Conservation (phyloP, 768 basidiomycete species). For the Russula compacta region DNA sequence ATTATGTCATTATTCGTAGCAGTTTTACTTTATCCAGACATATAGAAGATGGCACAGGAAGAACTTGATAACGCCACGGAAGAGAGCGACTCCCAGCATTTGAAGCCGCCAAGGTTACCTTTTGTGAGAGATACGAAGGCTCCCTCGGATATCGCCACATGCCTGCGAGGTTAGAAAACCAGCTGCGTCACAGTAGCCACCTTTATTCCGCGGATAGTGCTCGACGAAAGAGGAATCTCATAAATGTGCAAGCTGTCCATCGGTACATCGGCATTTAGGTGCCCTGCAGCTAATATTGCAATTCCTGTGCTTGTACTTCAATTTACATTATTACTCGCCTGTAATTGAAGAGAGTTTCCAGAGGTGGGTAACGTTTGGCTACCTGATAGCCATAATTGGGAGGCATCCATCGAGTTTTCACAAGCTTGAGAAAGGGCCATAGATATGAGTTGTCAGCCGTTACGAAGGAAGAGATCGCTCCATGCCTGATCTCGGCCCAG, state of each 20-base stretch:
- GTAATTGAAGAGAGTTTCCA: conserved; percentile 2
- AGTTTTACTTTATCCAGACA: neutral
- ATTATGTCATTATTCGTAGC: neutral
- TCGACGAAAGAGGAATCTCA: too few relatives aligned
- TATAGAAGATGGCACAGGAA: neutral
- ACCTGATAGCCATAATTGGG: neutral
- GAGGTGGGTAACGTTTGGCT: neutral
- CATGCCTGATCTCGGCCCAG: neutral
- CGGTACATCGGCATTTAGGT: neutral
- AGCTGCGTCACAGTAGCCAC: too few relatives aligned
- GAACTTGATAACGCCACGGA: neutral
- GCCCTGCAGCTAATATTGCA: neutral
- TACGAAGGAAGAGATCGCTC: neutral
- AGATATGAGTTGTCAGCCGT: neutral
- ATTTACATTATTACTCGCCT: neutral
- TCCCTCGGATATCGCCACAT: too few relatives aligned
- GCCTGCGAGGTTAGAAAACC: too few relatives aligned
- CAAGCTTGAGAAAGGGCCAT: neutral
- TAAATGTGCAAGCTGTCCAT: neutral
- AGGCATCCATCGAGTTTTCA: neutral
- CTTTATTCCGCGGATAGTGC: too few relatives aligned
- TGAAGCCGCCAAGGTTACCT: neutral
- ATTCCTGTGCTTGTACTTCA: neutral
- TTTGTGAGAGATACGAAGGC: too few relatives aligned
- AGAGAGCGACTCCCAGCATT: neutral